A percentile compares a stretch with the other conserved stretches of the same genome.
Conservation (phyloP, 108 stramenopile species). For the Schizochytrium sp. region DNA sequence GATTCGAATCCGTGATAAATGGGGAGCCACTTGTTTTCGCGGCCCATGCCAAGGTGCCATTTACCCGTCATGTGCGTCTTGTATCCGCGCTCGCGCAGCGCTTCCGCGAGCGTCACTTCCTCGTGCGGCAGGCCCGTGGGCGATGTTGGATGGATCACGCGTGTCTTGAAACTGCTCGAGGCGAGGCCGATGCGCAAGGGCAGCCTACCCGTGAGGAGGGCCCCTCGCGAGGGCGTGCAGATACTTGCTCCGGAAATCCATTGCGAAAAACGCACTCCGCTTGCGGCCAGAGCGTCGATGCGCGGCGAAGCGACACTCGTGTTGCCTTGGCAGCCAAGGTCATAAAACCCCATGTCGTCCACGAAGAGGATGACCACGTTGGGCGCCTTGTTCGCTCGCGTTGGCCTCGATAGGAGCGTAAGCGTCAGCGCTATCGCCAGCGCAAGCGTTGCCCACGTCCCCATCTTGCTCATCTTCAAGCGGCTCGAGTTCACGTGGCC, state of each 20-base stretch:
- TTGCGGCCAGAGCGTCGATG: neutral
- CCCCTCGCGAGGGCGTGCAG: neutral
- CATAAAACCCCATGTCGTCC: neutral
- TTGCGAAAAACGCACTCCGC: neutral
- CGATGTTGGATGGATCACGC: neutral
- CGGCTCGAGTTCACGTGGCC: no score
- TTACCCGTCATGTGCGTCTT: neutral
- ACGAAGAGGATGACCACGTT: neutral
- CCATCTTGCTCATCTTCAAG: no score
- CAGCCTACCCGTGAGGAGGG: neutral
- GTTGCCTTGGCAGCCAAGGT: neutral
- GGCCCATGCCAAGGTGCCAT: conserved; percentile 5
- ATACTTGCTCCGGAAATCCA: neutral
- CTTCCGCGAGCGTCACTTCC: neutral
- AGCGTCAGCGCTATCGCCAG: no score
- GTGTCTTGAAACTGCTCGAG: neutral
- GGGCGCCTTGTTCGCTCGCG: neutral
- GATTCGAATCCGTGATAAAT: neutral
- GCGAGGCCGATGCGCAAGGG: neutral
- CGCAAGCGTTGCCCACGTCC: no score
- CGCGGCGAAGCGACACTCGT: neutral
- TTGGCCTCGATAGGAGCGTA: no score
- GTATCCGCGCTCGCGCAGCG: neutral
- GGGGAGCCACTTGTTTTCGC: neutral
- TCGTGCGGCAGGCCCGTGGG: neutral